Evolutionary conservation across 306 rosid species (phyloP), one percentile per base, ranked within the genome.

Genomic region (Clitoria ternatea): DNA sequence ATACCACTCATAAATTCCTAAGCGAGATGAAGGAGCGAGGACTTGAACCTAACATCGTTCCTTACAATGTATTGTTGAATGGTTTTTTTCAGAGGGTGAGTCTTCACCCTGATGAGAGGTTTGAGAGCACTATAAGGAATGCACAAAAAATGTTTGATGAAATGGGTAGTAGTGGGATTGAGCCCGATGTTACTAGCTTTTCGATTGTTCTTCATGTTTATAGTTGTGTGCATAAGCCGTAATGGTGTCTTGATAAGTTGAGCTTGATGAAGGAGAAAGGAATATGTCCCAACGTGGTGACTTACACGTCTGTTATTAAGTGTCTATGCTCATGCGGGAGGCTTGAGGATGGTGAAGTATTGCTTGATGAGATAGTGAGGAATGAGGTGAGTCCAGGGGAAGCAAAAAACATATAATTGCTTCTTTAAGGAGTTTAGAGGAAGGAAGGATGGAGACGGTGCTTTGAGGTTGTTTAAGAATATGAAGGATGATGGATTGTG

Each of bases 171-270:
- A 85, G 88, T 49, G 93, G 92, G 54, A 85, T 93, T 50, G 94
- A 90, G 63, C 98, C 98, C 0, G 98, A 93, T 71, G 94, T 89
- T 8, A 88, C 98, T 13, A 90, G 96, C 20, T 93, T 85, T 49
- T 93, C 98, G 0, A 89, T 81, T 1, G 84, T 88, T 37, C 91
- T 93, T 77, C 98, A 93, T 78, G 98, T 90, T 19, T 93, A 82
- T 75, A 93, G 98, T 63, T 85, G 98, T 6, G 97, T 92, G 0
- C 98, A 90, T 71, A 93, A 88, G 73, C 94, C 98, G 0, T 85
- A 88, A 18, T 32, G 90, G 53, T 70, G 86, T 1, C 81, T 93
- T 29, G 98, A 93, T 77, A 93, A 88, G 49, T 18, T 93, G 55
- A 74, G 69, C 40, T 59, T 69, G 81, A 93, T 93, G 98, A 83